Base-by-base conservation (phyloP, 345 rosid species). In the Cochlearia excelsa region DNA sequence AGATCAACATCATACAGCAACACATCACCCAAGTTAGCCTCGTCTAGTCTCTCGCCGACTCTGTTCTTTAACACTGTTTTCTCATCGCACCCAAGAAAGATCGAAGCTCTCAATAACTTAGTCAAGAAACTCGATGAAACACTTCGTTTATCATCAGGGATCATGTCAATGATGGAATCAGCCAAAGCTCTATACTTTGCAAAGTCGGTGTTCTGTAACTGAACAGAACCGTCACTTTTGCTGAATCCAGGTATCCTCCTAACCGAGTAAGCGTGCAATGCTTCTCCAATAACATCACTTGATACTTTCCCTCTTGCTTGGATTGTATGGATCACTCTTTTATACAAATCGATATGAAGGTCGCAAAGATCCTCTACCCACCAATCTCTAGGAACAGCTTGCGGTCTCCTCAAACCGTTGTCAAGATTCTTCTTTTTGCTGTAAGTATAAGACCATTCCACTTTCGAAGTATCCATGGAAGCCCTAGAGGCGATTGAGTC, bases 281-380 rank as follows among this genome's bases (percentile, higher is more conserved):
- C 85, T 65, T 83, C 87, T 46, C 89, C 94, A 7, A 86, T 81
- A 54, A 81, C 80, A 38, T 77, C 78, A 39, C 65, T 67, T 0
- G 80, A 59, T 53, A 81, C 80, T 45, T 63, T 72, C 30, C 81
- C 82, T 54, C 75, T 81, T 3, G 80, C 61, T 68, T 74, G 65
- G 28, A 83, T 78, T 4, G 85, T 80, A 16, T 69, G 28, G 4
- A 86, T 78, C 9, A 71, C 81, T 51, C 75, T 75, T 56, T 74
- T 86, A 62, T 81, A 86, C 71, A 86, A 52, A 56, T 78, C 84
- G 5, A 86, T 75, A 58, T 83, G 85, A 49, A 86, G 82, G 52
- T 83, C 94, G 43, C 84, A 78, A n/a, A 86, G 78, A 70, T 86
- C 94, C 77, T 86, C 89, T 1, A 86, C 87, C 94, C 94, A 86